Base-by-base conservation (phyloP, 2,329 filamentous ascomycete genomes). In the Penicillium hordei region DNA sequence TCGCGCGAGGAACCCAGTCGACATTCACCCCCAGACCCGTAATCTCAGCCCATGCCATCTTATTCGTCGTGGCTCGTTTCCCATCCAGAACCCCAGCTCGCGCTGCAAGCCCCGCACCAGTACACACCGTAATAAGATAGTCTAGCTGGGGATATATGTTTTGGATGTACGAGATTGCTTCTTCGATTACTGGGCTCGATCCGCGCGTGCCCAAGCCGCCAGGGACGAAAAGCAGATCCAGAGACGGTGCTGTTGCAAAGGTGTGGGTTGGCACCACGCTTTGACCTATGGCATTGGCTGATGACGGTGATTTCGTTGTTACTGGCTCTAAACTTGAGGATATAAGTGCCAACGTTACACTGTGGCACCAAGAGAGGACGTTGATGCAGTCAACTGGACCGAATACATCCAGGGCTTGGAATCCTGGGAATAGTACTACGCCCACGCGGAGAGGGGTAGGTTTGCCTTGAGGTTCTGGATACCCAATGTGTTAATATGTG, bases 141-240 rank as follows among this genome's bases (percentile, higher is more conserved):
- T 81, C 74, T 25, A 88, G 68, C 4, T 70, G 71, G 0, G 81
- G 79, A 64, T 78, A 83, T n/a, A 70, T 67, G 1, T 70, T 69
- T 29, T 68, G 65, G 42, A 86, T 69, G 60, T 80, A 86, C 2
- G 78, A 72, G 2, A 82, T 70, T 0, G 79, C 72, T 0, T 57
- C 60, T 13, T 75, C 70, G 12, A 67, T 61, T 1, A 71, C 65
- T 23, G 71, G 68, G 13, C 67, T 62, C 9, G 58, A 59, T 34
- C 64, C 65, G 25, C 76, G 55, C 27, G 69, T 76, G 0, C 86
- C 87, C 0, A 75, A 52, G 0, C 88, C 87, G 2, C 88, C 87
- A 0, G 88, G 88, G 8, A 90, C 72, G n/a, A 91, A 70, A 21
- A 90, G 76, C 4, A 89, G 82, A 44, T 89, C 85, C 5, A 88